phyloP scores from a whole-genome alignment of 495 filamentous ascomycete genomes.

The Lasiosphaeris hirsuta region DNA sequence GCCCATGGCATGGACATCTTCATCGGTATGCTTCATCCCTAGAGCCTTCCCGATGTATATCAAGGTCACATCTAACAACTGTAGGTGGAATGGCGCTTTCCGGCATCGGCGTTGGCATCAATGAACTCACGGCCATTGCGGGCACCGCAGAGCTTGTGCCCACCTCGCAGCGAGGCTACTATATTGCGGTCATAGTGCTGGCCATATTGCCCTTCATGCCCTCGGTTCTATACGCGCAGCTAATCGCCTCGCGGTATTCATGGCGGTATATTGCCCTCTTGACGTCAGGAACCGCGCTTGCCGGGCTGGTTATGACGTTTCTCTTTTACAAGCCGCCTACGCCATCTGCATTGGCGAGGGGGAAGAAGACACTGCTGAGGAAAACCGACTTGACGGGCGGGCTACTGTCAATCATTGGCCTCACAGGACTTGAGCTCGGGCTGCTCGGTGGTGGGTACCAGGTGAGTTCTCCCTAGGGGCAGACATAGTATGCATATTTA shows the following conservation, averaged over 20 bases:
- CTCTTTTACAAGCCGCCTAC: constrained; percentile 67
- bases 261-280: constrained; percentile 67
- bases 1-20: constrained; percentile 65
- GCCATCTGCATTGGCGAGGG: constrained; percentile 40
- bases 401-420: constrained; percentile 59
- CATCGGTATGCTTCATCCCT: constrained; percentile 50
- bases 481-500: background rate
- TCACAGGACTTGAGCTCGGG: constrained; percentile 64
- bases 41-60: too few relatives aligned
- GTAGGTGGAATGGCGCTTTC: constrained; percentile 26
- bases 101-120: constrained; percentile 13
- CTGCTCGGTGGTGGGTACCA: constrained; percentile 69
- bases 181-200: constrained; percentile 63
- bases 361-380: constrained; percentile 47
- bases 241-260: constrained; percentile 55
- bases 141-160: constrained; percentile 69
- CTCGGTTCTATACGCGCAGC: constrained; percentile 65
- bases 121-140: constrained; percentile 30
- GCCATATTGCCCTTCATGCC: constrained; percentile 68
- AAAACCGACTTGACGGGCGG: constrained; percentile 67
- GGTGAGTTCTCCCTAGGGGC: constrained; percentile 9
- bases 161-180: constrained; percentile 62
- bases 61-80: background rate
- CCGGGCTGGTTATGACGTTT: constrained; percentile 58
- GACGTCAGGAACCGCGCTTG: constrained; percentile 56